Base-by-base conservation (phyloP, 192 early-diverging fungal genomes). In the Coemansia sp. region DNA sequence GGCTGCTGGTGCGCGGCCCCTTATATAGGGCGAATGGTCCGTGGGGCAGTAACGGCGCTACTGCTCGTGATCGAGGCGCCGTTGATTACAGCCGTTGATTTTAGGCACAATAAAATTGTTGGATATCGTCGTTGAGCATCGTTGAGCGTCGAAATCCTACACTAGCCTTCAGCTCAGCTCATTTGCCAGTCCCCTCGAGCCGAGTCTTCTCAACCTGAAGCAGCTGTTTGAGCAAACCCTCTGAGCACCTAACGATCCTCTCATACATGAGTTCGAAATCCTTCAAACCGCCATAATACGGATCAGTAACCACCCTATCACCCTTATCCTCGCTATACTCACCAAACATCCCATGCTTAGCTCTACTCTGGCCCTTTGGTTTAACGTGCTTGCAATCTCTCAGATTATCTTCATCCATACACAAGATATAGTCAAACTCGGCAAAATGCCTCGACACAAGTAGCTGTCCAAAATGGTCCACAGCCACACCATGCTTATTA, bases 391-490 rank as follows among this genome's bases (percentile, higher is more conserved):
- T 71, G 41, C 92, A 62, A 68, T 93, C 85, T 4, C 65, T 40
- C 34, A 94, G 70, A 74, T 95, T 95, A 56, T 86, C 83, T 30
- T 89, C 81, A 67, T 98, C 96, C 95, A 97, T 97, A 76, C 93
- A 94, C 22, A 99, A 84, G 55, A 99, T 89, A 61, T 91, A 91
- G 62, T 95, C 91, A 58, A 93, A 99, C 3, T 77, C 43, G 2
- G 59, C 37, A 76, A 91, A 97, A 67, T 99, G 89, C 0, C 62
- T 52, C 11, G 27, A 15, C 13, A 24, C 52, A 52, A 96, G 87
- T 67, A 92, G 86, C 68, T 89, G 91, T 4, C 89, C 93, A 24
- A 53, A 65, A 68, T 94, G 92, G 45, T 85, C 84, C 40, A 99
- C 85, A n/a, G 88, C 82, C 0, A 97, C 89, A 37, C 86, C 86